Evolutionary conservation across 176 grass and related monocot species (phyloP).

Genomic region (Juncus inflexus): DNA sequence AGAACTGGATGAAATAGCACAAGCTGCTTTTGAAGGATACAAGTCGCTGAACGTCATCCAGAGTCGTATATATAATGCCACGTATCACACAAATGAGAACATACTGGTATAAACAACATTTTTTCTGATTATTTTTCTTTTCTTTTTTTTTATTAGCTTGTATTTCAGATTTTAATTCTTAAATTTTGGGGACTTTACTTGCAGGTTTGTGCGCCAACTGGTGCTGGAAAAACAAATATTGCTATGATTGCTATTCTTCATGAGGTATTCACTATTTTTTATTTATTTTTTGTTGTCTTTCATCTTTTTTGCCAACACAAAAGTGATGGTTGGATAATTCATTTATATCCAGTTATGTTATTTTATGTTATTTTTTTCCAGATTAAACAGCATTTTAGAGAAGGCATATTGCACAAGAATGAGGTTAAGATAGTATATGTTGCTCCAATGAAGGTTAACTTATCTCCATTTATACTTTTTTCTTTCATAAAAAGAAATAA

Average conservation of each 20-base stretch:
- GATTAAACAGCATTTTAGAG: conserved; percentile 94
- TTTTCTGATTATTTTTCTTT: conserved; percentile 8
- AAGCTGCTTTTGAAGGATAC: no score
- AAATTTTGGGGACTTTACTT: conserved; percentile 24
- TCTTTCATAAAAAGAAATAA: no score
- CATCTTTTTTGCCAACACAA: no score
- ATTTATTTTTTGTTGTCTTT: no score
- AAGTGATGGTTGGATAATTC: no score
- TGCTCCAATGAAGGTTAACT: conserved; percentile 94
- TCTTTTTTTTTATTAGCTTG: conserved; percentile 11
- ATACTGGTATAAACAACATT: conserved; percentile 55
- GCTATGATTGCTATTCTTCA: conserved; percentile 98
- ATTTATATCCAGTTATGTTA: no score
- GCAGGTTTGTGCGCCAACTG: conserved; percentile 97
- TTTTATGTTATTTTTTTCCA: conserved; percentile 33
- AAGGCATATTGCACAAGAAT: conserved; percentile 93
- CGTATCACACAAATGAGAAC: conserved; percentile 93
- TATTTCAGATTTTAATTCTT: conserved; percentile 16
- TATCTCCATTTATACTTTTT: conserved; percentile 15
- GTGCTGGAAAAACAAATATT: conserved; percentile 99
- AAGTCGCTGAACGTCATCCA: conserved; percentile 89
- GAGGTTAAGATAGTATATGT: conserved; percentile 99
- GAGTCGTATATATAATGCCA: conserved; percentile 84
- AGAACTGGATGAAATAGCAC: conserved; percentile 85
- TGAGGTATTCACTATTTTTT: conserved; percentile 53